Base-by-base conservation (phyloP, 768 basidiomycete species). In the Rubroboletus pulcherrimus region DNA sequence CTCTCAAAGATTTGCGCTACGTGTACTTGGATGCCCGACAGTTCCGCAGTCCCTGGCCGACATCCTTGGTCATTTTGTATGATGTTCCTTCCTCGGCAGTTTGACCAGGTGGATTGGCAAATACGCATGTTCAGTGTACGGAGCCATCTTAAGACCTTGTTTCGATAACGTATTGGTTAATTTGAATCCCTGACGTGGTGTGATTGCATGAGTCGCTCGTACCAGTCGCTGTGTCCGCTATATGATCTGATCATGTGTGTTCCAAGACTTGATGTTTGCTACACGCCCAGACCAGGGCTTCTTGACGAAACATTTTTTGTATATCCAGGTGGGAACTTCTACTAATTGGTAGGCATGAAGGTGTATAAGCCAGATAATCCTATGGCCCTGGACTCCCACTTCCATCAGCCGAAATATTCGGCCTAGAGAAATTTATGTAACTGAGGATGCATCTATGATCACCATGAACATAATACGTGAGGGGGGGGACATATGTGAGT, bases 1-100 rank as follows among this genome's bases (percentile, higher is more conserved):
- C 75, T 38, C 73, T 78, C 42, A 81, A 77, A 5, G 77, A 82
- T 45, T 68, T 83, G 24, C 73, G 72, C 10, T 78, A 78, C 61
- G 75, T 77, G 51, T 91, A 89, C 67, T 72, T 91, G 56, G 78
- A 81, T 54, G 62, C 66, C 1, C 68, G 75, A 1, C 78, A 82
- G 62, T 51, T 73, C n/a, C 73, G 79, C 11, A 74, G 74, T 5
- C 82, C 87, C 17, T 90, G 88, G 88, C 86, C 89, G 0, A 80
- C 78, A 7, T 81, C 83, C 2, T 73, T 91, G 78, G 72, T 82
- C 29, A 63, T 90, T 35, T 73, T 83, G 74, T 71, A 71, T 19
- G 70, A 71, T 49, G 41, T 19, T 24, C 35, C 69, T 43, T 31
- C 61, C 26, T 37, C 57, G 8, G 17, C 56, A 51, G 53, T 55